Evolutionary conservation across 768 basidiomycete genomes (phyloP).

Genomic region (Sutorius australiensis): DNA sequence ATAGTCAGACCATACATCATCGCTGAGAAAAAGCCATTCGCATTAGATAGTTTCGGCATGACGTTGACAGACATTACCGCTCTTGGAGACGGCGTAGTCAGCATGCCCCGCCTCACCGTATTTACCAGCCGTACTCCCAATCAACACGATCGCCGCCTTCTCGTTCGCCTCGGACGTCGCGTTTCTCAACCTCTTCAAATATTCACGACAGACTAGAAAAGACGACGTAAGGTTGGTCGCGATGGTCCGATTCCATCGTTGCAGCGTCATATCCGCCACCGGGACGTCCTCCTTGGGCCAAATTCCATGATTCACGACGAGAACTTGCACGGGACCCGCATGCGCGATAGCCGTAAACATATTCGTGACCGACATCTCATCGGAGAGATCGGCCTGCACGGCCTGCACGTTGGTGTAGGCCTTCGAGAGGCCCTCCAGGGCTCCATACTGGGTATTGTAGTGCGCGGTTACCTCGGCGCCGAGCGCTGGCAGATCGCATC

Average conservation of each 20-base stretch:
- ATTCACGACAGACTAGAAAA: constrained; percentile 66
- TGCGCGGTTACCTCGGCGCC: constrained; percentile 71
- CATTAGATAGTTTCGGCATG: background rate
- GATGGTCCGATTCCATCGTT: constrained; percentile 61
- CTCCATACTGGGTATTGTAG: constrained; percentile 51
- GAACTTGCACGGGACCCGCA: constrained; percentile 50
- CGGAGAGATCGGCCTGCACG: constrained; percentile 56
- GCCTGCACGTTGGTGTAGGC: constrained; percentile 34
- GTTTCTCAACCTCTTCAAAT: constrained; percentile 42
- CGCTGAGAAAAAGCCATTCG: constrained; percentile 32
- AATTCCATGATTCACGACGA: constrained; percentile 61
- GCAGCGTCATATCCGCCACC: constrained; percentile 54
- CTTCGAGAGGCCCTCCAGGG: constrained; percentile 40
- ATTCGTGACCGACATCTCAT: constrained; percentile 48
- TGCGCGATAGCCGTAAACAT: constrained; percentile 44
- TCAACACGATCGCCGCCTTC: constrained; percentile 57
- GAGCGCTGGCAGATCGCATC: constrained; percentile 42
- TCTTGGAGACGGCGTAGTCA: constrained; percentile 66
- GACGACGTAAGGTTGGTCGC: constrained; percentile 61
- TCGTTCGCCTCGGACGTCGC: constrained; percentile 42
- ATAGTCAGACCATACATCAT: constrained; percentile 71
- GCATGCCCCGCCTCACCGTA: constrained; percentile 66
- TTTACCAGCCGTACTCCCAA: constrained; percentile 72
- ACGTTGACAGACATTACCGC: constrained; percentile 38
- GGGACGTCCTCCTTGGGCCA: constrained; percentile 45